Evolutionary conservation across 192 early-diverging fungal species (phyloP), one percentile per base, ranked within the genome.

Genomic region (Mortierella claussenii): DNA sequence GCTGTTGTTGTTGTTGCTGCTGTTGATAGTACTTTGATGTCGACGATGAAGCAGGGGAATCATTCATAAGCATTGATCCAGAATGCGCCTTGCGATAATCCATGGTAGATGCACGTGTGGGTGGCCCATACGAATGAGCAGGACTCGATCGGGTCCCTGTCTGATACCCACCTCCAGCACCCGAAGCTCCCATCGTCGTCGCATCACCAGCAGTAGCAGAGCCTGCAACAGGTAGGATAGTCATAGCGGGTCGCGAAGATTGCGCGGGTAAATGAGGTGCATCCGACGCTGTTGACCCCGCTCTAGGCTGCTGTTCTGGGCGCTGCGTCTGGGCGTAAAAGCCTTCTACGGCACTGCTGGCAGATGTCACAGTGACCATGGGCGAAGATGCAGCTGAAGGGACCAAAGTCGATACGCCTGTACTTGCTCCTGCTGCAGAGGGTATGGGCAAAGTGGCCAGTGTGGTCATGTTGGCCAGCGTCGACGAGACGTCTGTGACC

Each of bases 101-200:
- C 63, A 76, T 55, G 18, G 71, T 76, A 5, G 71, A 76, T 7
- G 71, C 71, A 21, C 71, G 55, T n/a, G 58, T 44, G 8, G 71
- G 71, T 6, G 71, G 63, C 20, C 30, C 33, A 44, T 55, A 67
- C 5, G 43, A 23, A 15, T 31, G 27, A 15, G 49, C 26, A 31
- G 50, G 51, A 7, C 36, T 27, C 2, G 50, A 36, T 13, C 20
- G 46, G 9, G 56, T 13, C 9, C 17, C 9, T 13, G 5, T 32
- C 10, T 71, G 60, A 46, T 76, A 76, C 17, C 71, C 71, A 20
- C 71, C 71, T 26, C 71, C 71, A 20, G 63, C 71, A 50, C 71
- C 71, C 2, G 58, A 30, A 26, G 26, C 71, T n/a, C 64, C 60
- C 0, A 15, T 1, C 15, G 43, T 1, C 13, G 68, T 44, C n/a